These are phyloP conservation scores for Talaromyces sp. DNA, from an alignment of 2,329 filamentous ascomycete genomes.

Conservation along the genomic window DNA sequence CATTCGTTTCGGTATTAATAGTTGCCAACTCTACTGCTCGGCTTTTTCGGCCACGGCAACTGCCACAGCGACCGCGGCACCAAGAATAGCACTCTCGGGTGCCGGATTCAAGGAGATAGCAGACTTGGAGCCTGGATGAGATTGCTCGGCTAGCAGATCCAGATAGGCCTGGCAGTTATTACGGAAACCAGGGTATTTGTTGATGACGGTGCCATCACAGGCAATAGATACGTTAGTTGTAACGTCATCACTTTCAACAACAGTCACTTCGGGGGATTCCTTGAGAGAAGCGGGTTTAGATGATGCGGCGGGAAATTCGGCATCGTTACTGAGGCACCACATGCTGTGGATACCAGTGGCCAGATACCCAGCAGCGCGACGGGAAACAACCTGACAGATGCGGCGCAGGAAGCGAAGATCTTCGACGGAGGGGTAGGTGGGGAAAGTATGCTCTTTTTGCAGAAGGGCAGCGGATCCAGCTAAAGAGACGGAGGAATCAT, in stretches of 20 bases:
- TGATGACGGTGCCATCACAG: conserved; percentile 57
- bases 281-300: conserved; percentile 29
- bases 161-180: conserved; percentile 48
- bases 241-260: conserved; percentile 34
- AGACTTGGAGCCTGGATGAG: conserved; percentile 23
- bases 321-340: conserved; percentile 58
- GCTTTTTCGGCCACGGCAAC: conserved; percentile 40
- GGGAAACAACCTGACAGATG: conserved; percentile 57
- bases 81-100: conserved; percentile 49
- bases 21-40: background rate
- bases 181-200: conserved; percentile 54
- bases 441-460: conserved; percentile 55
- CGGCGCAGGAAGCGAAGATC: conserved; percentile 60
- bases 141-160: conserved; percentile 42
- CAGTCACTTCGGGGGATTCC: conserved; percentile 36
- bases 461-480: conserved; percentile 49
- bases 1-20: conserved; percentile 4
- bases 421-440: conserved; percentile 46
- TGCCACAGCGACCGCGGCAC: conserved; percentile 52
- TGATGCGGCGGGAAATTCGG: conserved; percentile 43
- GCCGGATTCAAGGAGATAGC: conserved; percentile 46
- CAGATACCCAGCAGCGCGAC: conserved; percentile 64
- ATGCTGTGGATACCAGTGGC: conserved; percentile 65
- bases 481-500: conserved; percentile 44
- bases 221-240: conserved; percentile 47